These are phyloP conservation scores for Xylogone sp. DNA, from an alignment of 2,329 filamentous ascomycete genomes.

Conservation along the genomic window DNA sequence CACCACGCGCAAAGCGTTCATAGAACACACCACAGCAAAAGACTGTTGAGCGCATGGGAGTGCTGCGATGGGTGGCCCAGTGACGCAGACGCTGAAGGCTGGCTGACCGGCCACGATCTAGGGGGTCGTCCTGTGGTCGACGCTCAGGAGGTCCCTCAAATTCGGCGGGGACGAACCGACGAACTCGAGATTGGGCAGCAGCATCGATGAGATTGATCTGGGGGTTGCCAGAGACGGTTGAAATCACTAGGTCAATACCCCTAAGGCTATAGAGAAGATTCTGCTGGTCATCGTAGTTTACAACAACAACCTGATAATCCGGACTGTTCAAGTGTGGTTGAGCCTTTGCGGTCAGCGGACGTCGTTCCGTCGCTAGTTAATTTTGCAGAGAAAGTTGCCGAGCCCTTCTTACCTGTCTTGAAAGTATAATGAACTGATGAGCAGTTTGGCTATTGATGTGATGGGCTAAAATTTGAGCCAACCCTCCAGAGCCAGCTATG, in stretches of 20 bases:
- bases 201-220: conserved; percentile 72
- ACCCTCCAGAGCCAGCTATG: conserved; percentile 57
- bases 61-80: conserved; percentile 40
- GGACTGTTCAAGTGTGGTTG: conserved; percentile 32
- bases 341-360: conserved; percentile 21
- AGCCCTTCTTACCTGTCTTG: conserved; percentile 50
- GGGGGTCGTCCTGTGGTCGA: conserved; percentile 50
- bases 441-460: conserved; percentile 57
- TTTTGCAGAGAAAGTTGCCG: neutral
- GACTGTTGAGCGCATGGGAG: conserved; percentile 61
- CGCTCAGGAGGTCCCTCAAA: conserved; percentile 63
- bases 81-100: conserved; percentile 54
- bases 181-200: conserved; percentile 59
- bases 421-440: conserved; percentile 68
- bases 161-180: conserved; percentile 70
- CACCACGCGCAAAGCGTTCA: conserved; percentile 68
- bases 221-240: conserved; percentile 62
- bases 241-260: conserved; percentile 72
- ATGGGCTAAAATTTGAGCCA: conserved; percentile 54
- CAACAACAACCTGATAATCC: conserved; percentile 61
- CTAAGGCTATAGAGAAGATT: conserved; percentile 62
- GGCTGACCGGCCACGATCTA: conserved; percentile 57
- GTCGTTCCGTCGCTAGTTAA: neutral
- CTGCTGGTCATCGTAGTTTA: conserved; percentile 60
- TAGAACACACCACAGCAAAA: conserved; percentile 76